Base-by-base conservation (phyloP, 2,329 filamentous ascomycete species). In the Pseudophaeomoniella oleicola region DNA sequence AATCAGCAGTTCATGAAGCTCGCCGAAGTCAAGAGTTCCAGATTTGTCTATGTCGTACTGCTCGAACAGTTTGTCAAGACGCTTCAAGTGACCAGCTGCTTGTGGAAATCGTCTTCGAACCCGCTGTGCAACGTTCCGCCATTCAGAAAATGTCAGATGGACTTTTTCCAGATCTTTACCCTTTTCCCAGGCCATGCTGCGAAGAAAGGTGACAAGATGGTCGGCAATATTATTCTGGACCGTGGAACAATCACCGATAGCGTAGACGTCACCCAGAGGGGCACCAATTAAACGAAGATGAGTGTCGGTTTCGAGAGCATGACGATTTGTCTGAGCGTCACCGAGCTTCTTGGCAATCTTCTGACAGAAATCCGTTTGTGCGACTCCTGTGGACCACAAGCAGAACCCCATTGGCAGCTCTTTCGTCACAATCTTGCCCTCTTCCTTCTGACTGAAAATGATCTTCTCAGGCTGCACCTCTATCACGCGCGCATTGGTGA, bases 181-280 rank as follows among this genome's bases (percentile, higher is more conserved):
- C 44, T 81, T 84, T 58, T 94, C 88, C 78, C 82, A 94, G 6
- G 90, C 86, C 2, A 93, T 69, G 12, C 77, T 84, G 42, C 86
- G 85, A 9, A 98, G 71, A 61, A 96, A 98, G 14, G 75, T 80
- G 34, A 94, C 71, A 48, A 98, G 78, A 60, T 94, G 80, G 52
- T 93, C 84, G 3, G 87, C 83, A 2, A 96, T 69, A 48, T 98
- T 98, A 65, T 98, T 98, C 54, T 98, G 92, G 0, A 98, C 88
- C 0, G 92, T 98, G 4, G 84, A 71, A 62, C 90, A 96, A 60
- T 98, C 90, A 11, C 90, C 90, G 43, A 98, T 86, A 34, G 87
- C 87, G 52, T 98, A 98, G 15, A 98, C 86, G 42, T 96, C 88
- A 27, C 90, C 90, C 0, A 96, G 62, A 0, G 90, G 90, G 0